These are phyloP conservation scores for Torulaspora delbrueckii DNA, from an alignment of 805 yeast genomes.

Conservation along the genomic window DNA sequence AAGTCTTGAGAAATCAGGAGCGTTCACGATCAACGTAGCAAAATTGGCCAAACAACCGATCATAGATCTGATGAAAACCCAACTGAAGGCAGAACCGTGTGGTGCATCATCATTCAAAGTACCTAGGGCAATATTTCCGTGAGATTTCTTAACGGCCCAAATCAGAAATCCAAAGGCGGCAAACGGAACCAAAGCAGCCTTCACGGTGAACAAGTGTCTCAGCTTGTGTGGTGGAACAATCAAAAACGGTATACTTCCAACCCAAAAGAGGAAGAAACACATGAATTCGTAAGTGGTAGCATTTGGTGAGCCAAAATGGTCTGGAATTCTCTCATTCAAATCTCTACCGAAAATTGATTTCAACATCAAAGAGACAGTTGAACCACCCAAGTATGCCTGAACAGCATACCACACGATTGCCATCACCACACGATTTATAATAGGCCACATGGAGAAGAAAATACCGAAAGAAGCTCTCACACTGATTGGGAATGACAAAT, in stretches of 20 bases:
- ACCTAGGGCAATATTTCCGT: slow-evolving; percentile 44
- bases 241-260: slow-evolving; percentile 70
- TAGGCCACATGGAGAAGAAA: slow-evolving; percentile 84
- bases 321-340: slow-evolving; percentile 56
- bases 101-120: slow-evolving; percentile 20
- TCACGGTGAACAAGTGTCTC: slow-evolving; percentile 77
- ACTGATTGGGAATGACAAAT: slow-evolving; percentile 78
- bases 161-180: slow-evolving; percentile 80
- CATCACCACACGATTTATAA: slow-evolving; percentile 82
- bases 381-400: slow-evolving; percentile 80
- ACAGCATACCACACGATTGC: slow-evolving; percentile 85
- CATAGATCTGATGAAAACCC: slow-evolving; percentile 70
- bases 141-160: slow-evolving; percentile 79
- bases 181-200: slow-evolving; percentile 71
- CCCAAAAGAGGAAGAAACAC: slow-evolving; percentile 78
- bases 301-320: slow-evolving; percentile 53
- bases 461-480: slow-evolving; percentile 81
- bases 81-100: slow-evolving; percentile 33
- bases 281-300: slow-evolving; percentile 70
- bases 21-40: slow-evolving; percentile 72
- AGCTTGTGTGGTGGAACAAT: slow-evolving; percentile 79
- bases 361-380: slow-evolving; percentile 74
- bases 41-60: slow-evolving; percentile 78
- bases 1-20: slow-evolving; percentile 80
- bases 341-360: slow-evolving; percentile 68